Base-by-base conservation (phyloP, 2,329 filamentous ascomycete species). In the Ampelomyces quisqualis region DNA sequence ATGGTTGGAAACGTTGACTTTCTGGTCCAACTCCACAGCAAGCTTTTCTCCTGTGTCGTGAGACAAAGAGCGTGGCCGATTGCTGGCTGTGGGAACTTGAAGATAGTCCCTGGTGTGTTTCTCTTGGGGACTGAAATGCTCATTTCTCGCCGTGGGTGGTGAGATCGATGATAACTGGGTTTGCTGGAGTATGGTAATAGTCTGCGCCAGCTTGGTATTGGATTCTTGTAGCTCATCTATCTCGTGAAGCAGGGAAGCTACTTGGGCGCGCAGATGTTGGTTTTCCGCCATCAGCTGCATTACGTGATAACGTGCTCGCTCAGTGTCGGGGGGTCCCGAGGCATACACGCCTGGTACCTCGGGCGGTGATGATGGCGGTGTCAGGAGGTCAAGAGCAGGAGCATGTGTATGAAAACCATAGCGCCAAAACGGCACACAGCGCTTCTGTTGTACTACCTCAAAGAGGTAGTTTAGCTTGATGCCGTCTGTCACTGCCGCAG, bases 381-480 rank as follows among this genome's bases (percentile, higher is more conserved):
- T 42, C 9, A 15, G 9, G 9, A 17, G n/a, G 7, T 1, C 30
- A 2, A 5, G 11, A 5, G 6, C 2, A 5, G 19, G 18, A 1
- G 20, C 21, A 5, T 15, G 28, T 10, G 38, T 27, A 18, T 38
- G 32, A 13, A 52, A 42, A 7, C 43, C 43, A 29, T 53, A 57
- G 6, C 47, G 42, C 8, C 11, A 18, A 3, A 53, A 21, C 3
- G 53, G 51, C 6, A 53, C 47, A 5, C 4, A 11, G 8, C 53
- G 48, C 33, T 53, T 36, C 13, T 48, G 39, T 14, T 51, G 51
- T 27, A 53, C 44, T 2, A 43, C 41, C 29, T 55, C 47, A 24
- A 45, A 57, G 2, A 49, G 18, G 22, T 40, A 55, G 4, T 35
- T 40, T 6, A 53, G 40, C 11, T 38, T 34, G 20, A 46, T 41